phyloP scores from a whole-genome alignment of 352 stramenopile genomes.

The Pythium phragmiticola region DNA sequence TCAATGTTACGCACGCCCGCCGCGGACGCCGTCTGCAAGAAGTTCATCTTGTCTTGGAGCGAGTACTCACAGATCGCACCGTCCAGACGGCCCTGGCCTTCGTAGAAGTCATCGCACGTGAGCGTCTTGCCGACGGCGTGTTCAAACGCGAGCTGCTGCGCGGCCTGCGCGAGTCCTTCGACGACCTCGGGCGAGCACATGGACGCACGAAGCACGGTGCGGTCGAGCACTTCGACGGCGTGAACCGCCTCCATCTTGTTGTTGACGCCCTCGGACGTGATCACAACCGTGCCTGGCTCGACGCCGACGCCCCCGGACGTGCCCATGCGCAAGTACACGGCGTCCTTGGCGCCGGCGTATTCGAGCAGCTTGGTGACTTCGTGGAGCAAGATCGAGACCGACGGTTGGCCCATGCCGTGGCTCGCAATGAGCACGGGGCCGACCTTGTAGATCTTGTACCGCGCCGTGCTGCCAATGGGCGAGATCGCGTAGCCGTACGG shows the following conservation, averaged over 20 bases:
- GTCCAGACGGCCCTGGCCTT: slow-evolving; percentile 79
- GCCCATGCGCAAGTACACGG: slow-evolving; percentile 78
- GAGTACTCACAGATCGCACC: slow-evolving; percentile 82
- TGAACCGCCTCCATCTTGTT: slow-evolving; percentile 70
- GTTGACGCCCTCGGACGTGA: slow-evolving; percentile 83
- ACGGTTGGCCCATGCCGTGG: slow-evolving; percentile 81
- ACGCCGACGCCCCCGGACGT: slow-evolving; percentile 79
- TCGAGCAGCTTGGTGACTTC: slow-evolving; percentile 84
- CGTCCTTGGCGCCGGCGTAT: slow-evolving; percentile 55
- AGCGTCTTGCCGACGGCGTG: slow-evolving; percentile 78
- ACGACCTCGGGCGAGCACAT: slow-evolving; percentile 55
- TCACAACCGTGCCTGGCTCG: slow-evolving; percentile 70
- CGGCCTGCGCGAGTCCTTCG: slow-evolving; percentile 47
- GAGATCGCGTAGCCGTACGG: slow-evolving; percentile 63
- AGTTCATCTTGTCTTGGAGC: slow-evolving; percentile 72
- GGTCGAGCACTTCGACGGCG: slow-evolving; percentile 60
- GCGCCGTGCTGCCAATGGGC: slow-evolving; percentile 65
- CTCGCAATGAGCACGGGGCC: slow-evolving; percentile 75
- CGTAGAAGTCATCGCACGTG: slow-evolving; percentile 86
- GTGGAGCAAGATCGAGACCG: slow-evolving; percentile 77
- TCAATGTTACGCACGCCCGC: slow-evolving; percentile 82
- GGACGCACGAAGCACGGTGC: slow-evolving; percentile 47
- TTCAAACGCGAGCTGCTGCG: slow-evolving; percentile 36
- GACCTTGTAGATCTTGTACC: slow-evolving; percentile 83
- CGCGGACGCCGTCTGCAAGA: slow-evolving; percentile 50